phyloP scores from a whole-genome alignment of 169 alveolate genomes.

The Cystoisospora suis region DNA sequence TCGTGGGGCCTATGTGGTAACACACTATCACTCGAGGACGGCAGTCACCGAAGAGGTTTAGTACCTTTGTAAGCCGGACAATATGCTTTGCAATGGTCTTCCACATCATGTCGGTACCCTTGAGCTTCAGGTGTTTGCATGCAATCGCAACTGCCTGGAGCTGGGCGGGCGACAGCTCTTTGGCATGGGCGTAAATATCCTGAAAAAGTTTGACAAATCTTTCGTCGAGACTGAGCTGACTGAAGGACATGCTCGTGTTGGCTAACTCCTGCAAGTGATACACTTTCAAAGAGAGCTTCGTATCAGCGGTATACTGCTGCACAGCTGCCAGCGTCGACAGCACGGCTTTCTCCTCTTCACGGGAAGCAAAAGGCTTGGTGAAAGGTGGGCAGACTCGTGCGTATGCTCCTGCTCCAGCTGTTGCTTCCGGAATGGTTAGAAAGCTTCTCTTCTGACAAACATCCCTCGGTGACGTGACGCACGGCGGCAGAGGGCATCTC shows the following conservation, averaged over 20 bases:
- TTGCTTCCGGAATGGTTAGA: too few species aligned
- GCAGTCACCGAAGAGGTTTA: too few species aligned
- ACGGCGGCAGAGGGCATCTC: too few species aligned
- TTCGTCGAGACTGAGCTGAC: constrained; percentile 34
- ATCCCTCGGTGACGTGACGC: too few species aligned
- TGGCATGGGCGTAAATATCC: constrained; percentile 15
- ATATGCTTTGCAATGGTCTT: constrained; percentile 29
- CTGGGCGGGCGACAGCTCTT: constrained; percentile 52
- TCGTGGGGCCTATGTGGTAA: too few species aligned
- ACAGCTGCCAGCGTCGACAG: constrained; percentile 9
- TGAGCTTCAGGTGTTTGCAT: constrained; percentile 34
- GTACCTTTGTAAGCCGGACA: constrained; percentile 35
- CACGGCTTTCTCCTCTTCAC: constrained; percentile 30
- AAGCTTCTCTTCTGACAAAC: too few species aligned
- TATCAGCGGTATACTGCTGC: neutral
- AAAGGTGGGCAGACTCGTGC: constrained; percentile 10
- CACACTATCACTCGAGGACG: too few species aligned
- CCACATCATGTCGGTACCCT: constrained; percentile 46
- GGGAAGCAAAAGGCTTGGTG: neutral
- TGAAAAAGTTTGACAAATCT: neutral
- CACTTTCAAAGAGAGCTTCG: constrained; percentile 42
- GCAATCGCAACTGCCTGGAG: constrained; percentile 53
- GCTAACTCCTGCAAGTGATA: constrained; percentile 56
- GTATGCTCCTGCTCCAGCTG: constrained; percentile 26
- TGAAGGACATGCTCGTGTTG: constrained; percentile 10